Evolutionary conservation across 805 yeast species (phyloP).

Genomic region (Nakazawaea holstii): DNA sequence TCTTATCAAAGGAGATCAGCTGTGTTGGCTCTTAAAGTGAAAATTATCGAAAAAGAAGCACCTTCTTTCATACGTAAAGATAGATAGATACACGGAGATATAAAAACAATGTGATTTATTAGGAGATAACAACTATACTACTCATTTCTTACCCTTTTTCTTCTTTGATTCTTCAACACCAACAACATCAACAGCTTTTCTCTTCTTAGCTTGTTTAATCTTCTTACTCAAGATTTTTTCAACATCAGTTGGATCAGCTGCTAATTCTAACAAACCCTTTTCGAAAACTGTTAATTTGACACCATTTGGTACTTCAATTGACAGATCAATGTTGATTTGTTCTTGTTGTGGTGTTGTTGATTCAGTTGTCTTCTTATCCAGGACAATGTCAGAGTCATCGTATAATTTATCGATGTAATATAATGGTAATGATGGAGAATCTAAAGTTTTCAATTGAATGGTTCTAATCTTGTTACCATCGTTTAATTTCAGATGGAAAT

Average conservation of each 20-base stretch:
- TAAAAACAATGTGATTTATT: neutral
- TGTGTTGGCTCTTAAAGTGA: too few species aligned
- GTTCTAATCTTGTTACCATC: slow-evolving; percentile 43
- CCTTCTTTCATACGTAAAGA: too few species aligned
- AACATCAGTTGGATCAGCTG: slow-evolving; percentile 69
- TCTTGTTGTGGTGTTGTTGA: too few species aligned
- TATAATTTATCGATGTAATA: slow-evolving; percentile 58
- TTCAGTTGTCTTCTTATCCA: too few species aligned
- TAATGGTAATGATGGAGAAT: slow-evolving; percentile 82
- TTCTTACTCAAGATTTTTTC: slow-evolving; percentile 56
- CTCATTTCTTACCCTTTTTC: slow-evolving; percentile 7
- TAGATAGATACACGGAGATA: slow-evolving; percentile 5
- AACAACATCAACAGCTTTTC: slow-evolving; percentile 10
- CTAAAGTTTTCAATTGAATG: slow-evolving; percentile 57
- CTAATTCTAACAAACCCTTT: slow-evolving; percentile 73
- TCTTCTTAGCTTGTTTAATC: slow-evolving; percentile 31
- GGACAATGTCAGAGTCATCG: slow-evolving; percentile 43
- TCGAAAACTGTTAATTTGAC: slow-evolving; percentile 58
- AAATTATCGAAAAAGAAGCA: too few species aligned
- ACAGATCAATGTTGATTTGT: slow-evolving; percentile 9
- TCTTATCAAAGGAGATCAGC: too few species aligned
- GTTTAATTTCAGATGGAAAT: slow-evolving; percentile 37
- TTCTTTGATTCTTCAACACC: slow-evolving; percentile 8
- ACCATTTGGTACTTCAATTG: slow-evolving; percentile 26
- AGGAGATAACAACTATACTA: neutral